Evolutionary conservation across 495 filamentous ascomycete genomes (phyloP).

Genomic region (Astrocystis sublimbata): DNA sequence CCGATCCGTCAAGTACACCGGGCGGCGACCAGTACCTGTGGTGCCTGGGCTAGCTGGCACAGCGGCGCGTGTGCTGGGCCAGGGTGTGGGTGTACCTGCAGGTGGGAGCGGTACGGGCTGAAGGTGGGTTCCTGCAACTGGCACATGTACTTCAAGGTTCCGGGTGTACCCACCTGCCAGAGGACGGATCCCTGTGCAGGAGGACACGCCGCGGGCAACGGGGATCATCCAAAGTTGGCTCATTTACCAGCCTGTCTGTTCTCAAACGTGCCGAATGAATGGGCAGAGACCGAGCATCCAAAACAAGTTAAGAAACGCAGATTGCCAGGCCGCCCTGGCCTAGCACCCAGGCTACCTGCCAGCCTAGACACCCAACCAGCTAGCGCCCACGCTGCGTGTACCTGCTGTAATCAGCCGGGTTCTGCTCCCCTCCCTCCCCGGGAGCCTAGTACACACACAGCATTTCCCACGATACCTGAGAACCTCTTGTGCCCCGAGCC

Average conservation of each 20-base stretch:
- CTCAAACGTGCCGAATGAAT: conserved; percentile 20
- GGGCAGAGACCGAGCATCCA: conserved; percentile 9
- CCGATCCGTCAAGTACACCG: conserved; percentile 11
- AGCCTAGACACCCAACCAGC: not conserved
- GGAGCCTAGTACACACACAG: not conserved
- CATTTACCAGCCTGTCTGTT: conserved; percentile 20
- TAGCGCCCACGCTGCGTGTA: not conserved
- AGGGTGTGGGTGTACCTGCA: conserved; percentile 17
- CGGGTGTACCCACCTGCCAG: conserved; percentile 16
- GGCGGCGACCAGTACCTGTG: conserved; percentile 2
- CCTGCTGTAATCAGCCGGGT: conserved; percentile 6
- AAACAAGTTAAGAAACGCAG: conserved; percentile 10
- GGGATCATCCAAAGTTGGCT: conserved; percentile 8
- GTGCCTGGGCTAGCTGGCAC: conserved; percentile 9
- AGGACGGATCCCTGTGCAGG: conserved; percentile 7
- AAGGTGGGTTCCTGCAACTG: conserved; percentile 21
- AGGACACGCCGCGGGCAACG: not conserved
- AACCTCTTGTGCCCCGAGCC: not conserved
- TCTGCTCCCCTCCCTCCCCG: conserved; percentile 3
- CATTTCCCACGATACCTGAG: not conserved
- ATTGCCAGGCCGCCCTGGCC: conserved; percentile 16
- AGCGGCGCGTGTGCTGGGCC: conserved; percentile 8
- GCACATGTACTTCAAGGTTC: conserved; percentile 16
- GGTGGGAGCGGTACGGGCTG: conserved; percentile 22
- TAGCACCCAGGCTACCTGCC: not conserved